A percentile compares a stretch with the other conserved stretches of the same genome.
These are phyloP conservation scores for Cucurbita maxima DNA, from an alignment of 306 rosid species.

Conservation along the genomic window DNA sequence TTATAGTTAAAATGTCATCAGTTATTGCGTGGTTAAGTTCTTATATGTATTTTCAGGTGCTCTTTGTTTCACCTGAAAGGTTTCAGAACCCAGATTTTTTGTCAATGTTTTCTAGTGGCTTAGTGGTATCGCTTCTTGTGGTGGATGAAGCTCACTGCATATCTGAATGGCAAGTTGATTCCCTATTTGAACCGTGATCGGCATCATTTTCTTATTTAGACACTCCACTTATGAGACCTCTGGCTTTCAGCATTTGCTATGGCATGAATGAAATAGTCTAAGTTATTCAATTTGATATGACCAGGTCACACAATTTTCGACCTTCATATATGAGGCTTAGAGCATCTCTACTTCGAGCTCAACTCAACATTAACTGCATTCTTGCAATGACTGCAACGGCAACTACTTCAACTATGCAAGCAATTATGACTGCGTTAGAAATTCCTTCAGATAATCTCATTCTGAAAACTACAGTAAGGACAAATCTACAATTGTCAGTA, in stretches of 20 bases:
- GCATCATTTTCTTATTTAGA: constrained; percentile 6
- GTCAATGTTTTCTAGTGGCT: constrained; percentile 39
- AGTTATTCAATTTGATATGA: constrained; percentile 4
- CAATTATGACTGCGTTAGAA: constrained; percentile 70
- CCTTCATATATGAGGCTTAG: constrained; percentile 88
- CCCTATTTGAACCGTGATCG: not conserved
- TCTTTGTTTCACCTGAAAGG: constrained; percentile 89
- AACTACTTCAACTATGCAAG: constrained; percentile 59
- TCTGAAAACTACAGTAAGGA: constrained; percentile 44
- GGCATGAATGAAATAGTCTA: not conserved
- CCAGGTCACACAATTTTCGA: constrained; percentile 92
- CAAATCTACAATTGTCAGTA: constrained; percentile 58
- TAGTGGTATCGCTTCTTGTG: constrained; percentile 56
- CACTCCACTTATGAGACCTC: not conserved
- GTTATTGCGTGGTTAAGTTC: not conserved
- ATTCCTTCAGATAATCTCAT: constrained; percentile 58
- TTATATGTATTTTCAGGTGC: constrained; percentile 42
- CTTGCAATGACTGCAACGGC: constrained; percentile 99
- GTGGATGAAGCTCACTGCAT: constrained; percentile 93
- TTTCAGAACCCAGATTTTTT: constrained; percentile 65
- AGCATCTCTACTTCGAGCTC: constrained; percentile 57
- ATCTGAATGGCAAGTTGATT: constrained; percentile 74
- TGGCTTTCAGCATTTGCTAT: constrained; percentile 4
- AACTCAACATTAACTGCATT: constrained; percentile 49
- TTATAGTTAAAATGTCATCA: not conserved